A percentile compares a stretch with the other conserved stretches of the same genome.
Conservation (phyloP, 352 stramenopile genomes). For the Pythium folliculosum region DNA sequence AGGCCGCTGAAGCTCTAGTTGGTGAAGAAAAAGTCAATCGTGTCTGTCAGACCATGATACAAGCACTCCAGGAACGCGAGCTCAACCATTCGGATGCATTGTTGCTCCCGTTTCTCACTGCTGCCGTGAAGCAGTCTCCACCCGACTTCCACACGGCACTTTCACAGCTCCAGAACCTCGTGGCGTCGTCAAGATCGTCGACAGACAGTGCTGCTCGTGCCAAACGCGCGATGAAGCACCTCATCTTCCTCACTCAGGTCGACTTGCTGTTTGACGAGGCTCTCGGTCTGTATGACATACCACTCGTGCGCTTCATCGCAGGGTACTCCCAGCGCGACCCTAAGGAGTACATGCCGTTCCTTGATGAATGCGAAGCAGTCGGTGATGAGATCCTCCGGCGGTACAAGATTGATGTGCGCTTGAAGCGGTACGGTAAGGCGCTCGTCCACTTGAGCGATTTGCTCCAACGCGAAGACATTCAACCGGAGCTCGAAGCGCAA, state of each 20-base stretch:
- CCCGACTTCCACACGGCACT: slow-evolving; percentile 52
- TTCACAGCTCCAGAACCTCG: slow-evolving; percentile 38
- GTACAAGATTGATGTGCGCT: slow-evolving; percentile 60
- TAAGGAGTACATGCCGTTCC: slow-evolving; percentile 67
- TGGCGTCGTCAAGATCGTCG: slow-evolving; percentile 10
- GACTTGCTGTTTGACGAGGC: slow-evolving; percentile 66
- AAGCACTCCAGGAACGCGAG: slow-evolving; percentile 30
- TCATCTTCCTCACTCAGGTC: slow-evolving; percentile 74
- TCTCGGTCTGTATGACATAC: slow-evolving; percentile 66
- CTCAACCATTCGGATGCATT: slow-evolving; percentile 36
- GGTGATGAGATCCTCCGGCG: slow-evolving; percentile 42
- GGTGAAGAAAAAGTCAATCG: slow-evolving; percentile 50
- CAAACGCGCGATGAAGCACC: slow-evolving; percentile 67
- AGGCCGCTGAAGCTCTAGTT: neutral
- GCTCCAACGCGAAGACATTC: slow-evolving; percentile 8
- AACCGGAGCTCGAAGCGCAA: slow-evolving; percentile 5
- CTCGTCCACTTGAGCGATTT: slow-evolving; percentile 50
- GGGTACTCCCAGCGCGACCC: slow-evolving; percentile 69
- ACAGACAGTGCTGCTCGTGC: slow-evolving; percentile 22
- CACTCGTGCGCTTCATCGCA: slow-evolving; percentile 60
- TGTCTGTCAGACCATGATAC: slow-evolving; percentile 49
- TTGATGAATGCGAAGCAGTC: slow-evolving; percentile 45
- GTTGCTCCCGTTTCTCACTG: slow-evolving; percentile 66
- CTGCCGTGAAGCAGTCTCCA: slow-evolving; percentile 64
- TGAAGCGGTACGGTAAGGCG: slow-evolving; percentile 46